Percentiles rank a stretch among this genome's conserved stretches.
These are phyloP conservation scores for Aquilaria sinensis DNA, from an alignment of 345 rosid genomes.

Conservation along the genomic window DNA sequence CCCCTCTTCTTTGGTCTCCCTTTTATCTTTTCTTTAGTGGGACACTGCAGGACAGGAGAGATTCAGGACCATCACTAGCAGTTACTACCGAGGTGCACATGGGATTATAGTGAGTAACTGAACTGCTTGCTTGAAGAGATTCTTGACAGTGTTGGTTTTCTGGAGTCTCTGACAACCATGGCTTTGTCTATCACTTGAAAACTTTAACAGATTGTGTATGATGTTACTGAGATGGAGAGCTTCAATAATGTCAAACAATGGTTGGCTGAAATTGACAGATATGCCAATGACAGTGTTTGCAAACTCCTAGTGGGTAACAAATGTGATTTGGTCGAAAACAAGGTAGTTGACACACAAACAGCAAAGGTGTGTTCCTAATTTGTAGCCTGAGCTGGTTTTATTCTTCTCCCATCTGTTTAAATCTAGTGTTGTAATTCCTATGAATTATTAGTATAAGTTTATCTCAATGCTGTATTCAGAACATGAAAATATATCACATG, in stretches of 20 bases:
- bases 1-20: background rate
- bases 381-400: background rate
- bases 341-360: slow-evolving; percentile 78
- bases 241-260: slow-evolving; percentile 90
- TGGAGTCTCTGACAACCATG: too few species aligned
- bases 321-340: slow-evolving; percentile 71
- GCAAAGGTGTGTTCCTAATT: slow-evolving; percentile 44
- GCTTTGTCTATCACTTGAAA: background rate
- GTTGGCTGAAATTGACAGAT: slow-evolving; percentile 78
- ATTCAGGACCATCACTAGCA: slow-evolving; percentile 87
- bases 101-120: slow-evolving; percentile 63
- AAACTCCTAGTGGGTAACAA: slow-evolving; percentile 82
- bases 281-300: slow-evolving; percentile 90
- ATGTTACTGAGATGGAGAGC: slow-evolving; percentile 87
- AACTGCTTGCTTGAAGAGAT: background rate
- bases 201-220: slow-evolving; percentile 61
- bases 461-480: background rate
- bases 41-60: slow-evolving; percentile 95
- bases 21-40: slow-evolving; percentile 41
- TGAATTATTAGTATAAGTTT: background rate
- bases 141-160: too few species aligned
- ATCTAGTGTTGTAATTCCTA: background rate
- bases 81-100: slow-evolving; percentile 93
- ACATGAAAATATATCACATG: too few species aligned
- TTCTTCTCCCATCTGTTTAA: background rate